Base-by-base conservation (phyloP, 2,329 filamentous ascomycete genomes). In the Huntiella moniliformis region DNA sequence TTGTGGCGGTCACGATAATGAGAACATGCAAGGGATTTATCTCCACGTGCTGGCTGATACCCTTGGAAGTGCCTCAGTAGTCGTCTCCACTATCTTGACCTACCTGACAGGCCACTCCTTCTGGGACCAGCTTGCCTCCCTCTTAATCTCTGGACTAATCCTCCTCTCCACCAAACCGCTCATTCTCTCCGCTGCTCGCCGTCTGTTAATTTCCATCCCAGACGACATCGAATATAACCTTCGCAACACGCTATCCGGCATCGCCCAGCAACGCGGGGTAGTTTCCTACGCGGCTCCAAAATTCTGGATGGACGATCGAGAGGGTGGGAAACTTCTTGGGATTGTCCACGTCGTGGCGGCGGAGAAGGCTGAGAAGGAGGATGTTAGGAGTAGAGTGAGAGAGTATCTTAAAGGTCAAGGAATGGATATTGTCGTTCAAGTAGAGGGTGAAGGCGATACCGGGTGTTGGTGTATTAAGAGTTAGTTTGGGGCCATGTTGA, bases 11-110 rank as follows among this genome's bases (percentile, higher is more conserved):
- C 81, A 87, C 56, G 81, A 85, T 51, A 94, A 94, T 59, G 91
- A 98, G 56, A 98, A 98, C 58, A 95, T 98, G 87, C 65, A 91
- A 54, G 91, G 91, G 10, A 96, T 98, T 53, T 98, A 93, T 61
- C 67, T 98, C 15, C 91, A 98, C 57, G 83, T 98, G 43, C 70
- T 96, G 22, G 91, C 91, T 4, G 91, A 98, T 58, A 93, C 91
- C 0, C 76, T 96, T 28, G 91, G 91, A 18, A 95, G 87, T 46
- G 82, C 87, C 1, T 91, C 91, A 1, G 91, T 98, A 41, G 94
- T 98, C 51, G 75, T 86, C 32, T 95, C 86, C 5, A 98, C 91
- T 0, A 66, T 84, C 1, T 67, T 96, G 16, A 93, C 92, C 0
- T 80, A 92, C 57, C 78, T 84, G 55, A 81, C 83, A 57, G 82